Evolutionary conservation across 495 filamentous ascomycete species (phyloP), one percentile per base, ranked within the genome.

Genomic region (Hypomontagnella monticulosa): DNA sequence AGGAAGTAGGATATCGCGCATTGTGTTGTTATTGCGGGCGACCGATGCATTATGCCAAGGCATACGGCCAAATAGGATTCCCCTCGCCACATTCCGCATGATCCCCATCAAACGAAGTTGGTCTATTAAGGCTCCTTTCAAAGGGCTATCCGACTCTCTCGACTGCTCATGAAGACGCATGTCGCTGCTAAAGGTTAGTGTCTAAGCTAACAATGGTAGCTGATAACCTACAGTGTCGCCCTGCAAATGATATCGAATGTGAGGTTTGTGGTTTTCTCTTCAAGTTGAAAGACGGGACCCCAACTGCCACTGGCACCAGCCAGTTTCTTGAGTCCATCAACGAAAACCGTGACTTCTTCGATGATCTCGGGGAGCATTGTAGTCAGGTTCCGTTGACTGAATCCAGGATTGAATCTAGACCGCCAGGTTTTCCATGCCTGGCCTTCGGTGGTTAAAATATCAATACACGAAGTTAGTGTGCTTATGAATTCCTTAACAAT

Each of bases 321-420:
- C n/a, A 66, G 49, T 5, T 62, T 46, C 46, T 76, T 74, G 0
- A 81, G 61, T 20, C 37, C 49, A 11, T 72, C 52, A 4, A 70
- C 43, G 37, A 81, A 81, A 5, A 73, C 54, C 14, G 58, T 47
- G 1, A 68, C 63, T 51, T 79, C 78, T 51, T 80, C 72, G 1
- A 81, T 46, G 11, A 81, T 73, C 19, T 69, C 73, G 0, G 78
- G 78, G 19, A 79, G 60, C 56, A 80, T 49, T 3, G 54, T 71
- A 7, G 71, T 65, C 42, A 80, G 58, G 56, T 80, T 78, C 44
- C 73, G 66, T 10, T 68, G 67, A 4, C 76, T 73, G 51, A 81
- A 81, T 0, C 77, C 78, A 0, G 76, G 71, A 36, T 72, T 80
- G 42, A 80, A 78, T 33, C 69, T 71, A 15, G 72, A 72, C 27